phyloP scores from a whole-genome alignment of 2,329 filamentous ascomycete genomes.

The Aspergillus fischeri region DNA sequence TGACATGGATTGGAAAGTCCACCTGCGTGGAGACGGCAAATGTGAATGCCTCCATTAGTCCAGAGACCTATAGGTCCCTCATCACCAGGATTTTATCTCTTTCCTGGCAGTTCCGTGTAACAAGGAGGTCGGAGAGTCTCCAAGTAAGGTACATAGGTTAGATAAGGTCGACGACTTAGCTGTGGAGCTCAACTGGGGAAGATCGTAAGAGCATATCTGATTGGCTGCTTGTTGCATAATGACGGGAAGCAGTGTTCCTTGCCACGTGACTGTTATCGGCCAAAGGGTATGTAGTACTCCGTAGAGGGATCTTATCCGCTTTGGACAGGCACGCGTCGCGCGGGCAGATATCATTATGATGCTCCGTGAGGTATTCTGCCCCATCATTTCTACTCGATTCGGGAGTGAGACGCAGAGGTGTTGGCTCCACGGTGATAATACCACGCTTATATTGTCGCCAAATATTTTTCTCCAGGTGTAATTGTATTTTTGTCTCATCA shows the following conservation, averaged over 20 bases:
- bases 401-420: background rate
- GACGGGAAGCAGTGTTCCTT: constrained; percentile 7
- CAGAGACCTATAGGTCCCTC: background rate
- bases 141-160: background rate
- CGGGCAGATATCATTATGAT: background rate
- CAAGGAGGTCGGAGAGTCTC: background rate
- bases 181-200: constrained; percentile 5
- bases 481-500: background rate
- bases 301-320: background rate
- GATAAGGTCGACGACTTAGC: background rate
- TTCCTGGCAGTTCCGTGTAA: background rate
- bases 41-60: constrained; percentile 84
- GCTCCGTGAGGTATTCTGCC: too few relatives aligned
- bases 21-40: constrained; percentile 88
- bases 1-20: constrained; percentile 63
- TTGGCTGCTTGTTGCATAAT: constrained; percentile 7
- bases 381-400: background rate
- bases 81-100: background rate
- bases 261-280: constrained; percentile 7
- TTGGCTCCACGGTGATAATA: background rate
- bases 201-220: constrained; percentile 1
- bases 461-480: background rate
- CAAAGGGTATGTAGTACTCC: background rate
- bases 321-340: background rate
- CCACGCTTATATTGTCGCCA: background rate